Percentiles rank a stretch among this genome's conserved stretches.
Conservation (phyloP, 768 basidiomycete species). For the Mycena leptocephala region DNA sequence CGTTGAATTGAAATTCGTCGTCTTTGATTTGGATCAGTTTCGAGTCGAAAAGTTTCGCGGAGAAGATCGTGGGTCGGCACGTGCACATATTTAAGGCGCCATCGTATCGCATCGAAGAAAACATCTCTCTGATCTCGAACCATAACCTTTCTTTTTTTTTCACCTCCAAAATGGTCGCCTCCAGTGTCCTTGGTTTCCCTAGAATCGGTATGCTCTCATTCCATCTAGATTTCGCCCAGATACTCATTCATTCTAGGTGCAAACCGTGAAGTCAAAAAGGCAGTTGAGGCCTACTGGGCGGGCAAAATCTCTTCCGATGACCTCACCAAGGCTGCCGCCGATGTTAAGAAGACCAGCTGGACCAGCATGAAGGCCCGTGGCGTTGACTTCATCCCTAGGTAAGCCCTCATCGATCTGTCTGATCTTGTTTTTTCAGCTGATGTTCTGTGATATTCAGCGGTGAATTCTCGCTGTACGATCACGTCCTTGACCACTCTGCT, state of each 20-base stretch:
- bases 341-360: conserved; percentile 93
- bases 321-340: conserved; percentile 89
- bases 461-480: conserved; percentile 98
- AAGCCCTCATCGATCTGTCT: conserved; percentile 43
- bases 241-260: conserved; percentile 69
- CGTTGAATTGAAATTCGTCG: no score
- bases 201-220: conserved; percentile 21
- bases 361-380: conserved; percentile 85
- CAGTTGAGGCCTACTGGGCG: conserved; percentile 98
- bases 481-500: conserved; percentile 97
- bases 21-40: neutral
- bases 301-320: conserved; percentile 92
- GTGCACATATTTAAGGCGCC: neutral
- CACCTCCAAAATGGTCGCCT: conserved; percentile 73
- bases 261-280: conserved; percentile 97
- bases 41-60: neutral
- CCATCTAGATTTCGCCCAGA: neutral
- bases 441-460: conserved; percentile 70
- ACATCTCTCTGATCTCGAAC: conserved; percentile 39
- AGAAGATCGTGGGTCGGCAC: neutral
- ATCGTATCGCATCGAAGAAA: neutral
- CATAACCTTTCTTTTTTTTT: conserved; percentile 46
- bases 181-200: conserved; percentile 94
- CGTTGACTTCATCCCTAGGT: conserved; percentile 96
- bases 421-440: conserved; percentile 33